Conservation (phyloP, 495 filamentous ascomycete species). For the Xylaria venustula region DNA sequence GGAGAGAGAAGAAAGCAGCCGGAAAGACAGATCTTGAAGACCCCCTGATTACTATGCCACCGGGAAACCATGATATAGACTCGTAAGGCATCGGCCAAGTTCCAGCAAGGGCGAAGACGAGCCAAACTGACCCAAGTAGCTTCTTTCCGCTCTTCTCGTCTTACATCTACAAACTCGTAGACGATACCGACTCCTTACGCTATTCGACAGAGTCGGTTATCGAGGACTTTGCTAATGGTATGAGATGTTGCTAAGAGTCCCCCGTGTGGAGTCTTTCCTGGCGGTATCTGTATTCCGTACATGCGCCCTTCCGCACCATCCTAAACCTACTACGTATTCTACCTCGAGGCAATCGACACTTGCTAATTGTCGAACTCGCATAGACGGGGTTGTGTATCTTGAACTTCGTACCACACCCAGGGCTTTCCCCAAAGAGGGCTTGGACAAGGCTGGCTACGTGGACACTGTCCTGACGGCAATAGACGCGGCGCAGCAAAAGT, state of each 20-base stretch:
- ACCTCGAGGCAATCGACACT: no score
- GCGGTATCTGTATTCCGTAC: no score
- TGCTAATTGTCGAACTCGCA: not conserved
- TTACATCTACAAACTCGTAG: conserved; percentile 74
- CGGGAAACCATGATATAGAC: conserved; percentile 62
- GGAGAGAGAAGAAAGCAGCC: conserved; percentile 54
- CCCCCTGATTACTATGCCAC: conserved; percentile 66
- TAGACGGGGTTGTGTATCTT: conserved; percentile 70
- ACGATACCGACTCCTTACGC: conserved; percentile 53
- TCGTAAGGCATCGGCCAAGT: conserved; percentile 52
- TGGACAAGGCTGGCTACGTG: conserved; percentile 65
- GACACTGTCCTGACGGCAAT: conserved; percentile 62
- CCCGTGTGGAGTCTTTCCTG: no score
- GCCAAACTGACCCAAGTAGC: conserved; percentile 12
- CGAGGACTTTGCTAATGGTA: conserved; percentile 59
- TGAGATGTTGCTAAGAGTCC: not conserved
- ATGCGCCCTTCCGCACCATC: no score
- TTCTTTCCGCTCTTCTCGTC: conserved; percentile 79
- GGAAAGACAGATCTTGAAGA: conserved; percentile 59
- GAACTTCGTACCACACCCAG: conserved; percentile 82
- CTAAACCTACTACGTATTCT: no score
- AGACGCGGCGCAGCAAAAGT: conserved; percentile 39
- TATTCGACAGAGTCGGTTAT: conserved; percentile 69
- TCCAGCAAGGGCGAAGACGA: not conserved
- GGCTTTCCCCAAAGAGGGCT: conserved; percentile 45